Conservation (phyloP, 1,139 yeast genomes). For the Zygoascus sp. region DNA sequence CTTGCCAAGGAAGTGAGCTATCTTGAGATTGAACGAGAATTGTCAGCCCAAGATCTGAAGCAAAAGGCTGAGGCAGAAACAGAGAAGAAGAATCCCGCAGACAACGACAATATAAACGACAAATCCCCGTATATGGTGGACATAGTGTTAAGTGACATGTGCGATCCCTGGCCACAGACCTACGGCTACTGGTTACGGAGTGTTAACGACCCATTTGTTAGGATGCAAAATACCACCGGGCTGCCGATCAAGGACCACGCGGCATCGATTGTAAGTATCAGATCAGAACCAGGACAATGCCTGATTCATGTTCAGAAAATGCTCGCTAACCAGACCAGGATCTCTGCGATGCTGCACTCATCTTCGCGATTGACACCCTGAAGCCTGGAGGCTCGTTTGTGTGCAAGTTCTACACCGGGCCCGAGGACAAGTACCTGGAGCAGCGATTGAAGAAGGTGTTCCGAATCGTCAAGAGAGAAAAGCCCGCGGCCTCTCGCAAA, state of each 20-base stretch:
- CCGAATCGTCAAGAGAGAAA: slow-evolving; percentile 50
- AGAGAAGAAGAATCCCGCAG: slow-evolving; percentile 4
- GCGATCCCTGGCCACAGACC: slow-evolving; percentile 65
- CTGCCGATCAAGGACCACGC: slow-evolving; percentile 57
- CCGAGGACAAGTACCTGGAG: slow-evolving; percentile 60
- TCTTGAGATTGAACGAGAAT: slow-evolving; percentile 21
- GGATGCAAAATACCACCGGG: slow-evolving; percentile 76
- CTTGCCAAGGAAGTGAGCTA: slow-evolving; percentile 16
- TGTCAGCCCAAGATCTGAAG: slow-evolving; percentile 6
- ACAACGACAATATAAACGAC: background rate
- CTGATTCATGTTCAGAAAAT: background rate
- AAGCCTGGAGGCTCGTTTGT: slow-evolving; percentile 68
- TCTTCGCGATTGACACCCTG: slow-evolving; percentile 65
- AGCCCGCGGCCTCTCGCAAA: slow-evolving; percentile 56
- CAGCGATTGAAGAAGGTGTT: slow-evolving; percentile 57
- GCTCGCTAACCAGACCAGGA: slow-evolving; percentile 45
- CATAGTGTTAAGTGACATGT: slow-evolving; percentile 81
- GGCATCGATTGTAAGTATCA: slow-evolving; percentile 46
- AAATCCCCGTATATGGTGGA: slow-evolving; percentile 46
- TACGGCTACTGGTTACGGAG: slow-evolving; percentile 67
- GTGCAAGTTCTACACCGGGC: slow-evolving; percentile 67
- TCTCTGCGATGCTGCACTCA: slow-evolving; percentile 84
- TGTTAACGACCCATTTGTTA: slow-evolving; percentile 67
- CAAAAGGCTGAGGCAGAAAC: background rate
- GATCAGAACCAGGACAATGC: background rate